A percentile compares a stretch with the other conserved stretches of the same genome.
These are phyloP conservation scores for Penicillium chermesinum DNA, from an alignment of 495 filamentous ascomycete species.

Conservation along the genomic window DNA sequence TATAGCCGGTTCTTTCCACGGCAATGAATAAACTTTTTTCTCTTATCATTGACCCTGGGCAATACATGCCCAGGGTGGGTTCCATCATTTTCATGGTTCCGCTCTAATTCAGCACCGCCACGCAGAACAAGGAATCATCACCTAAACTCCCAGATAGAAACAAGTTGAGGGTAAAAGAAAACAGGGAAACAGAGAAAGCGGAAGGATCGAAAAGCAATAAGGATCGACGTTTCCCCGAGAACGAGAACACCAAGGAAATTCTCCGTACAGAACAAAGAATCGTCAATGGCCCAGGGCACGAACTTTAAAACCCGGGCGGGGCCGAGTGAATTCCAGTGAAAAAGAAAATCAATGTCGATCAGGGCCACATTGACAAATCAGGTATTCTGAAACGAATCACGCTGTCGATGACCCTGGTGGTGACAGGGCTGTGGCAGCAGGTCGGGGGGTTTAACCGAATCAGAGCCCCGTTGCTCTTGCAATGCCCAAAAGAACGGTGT, in stretches of 20 bases:
- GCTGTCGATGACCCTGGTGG: no score
- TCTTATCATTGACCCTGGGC: no score
- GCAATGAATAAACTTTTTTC: no score
- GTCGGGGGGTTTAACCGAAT: constrained; percentile 19
- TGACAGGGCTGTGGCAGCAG: constrained; percentile 2
- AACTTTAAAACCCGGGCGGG: constrained; percentile 15
- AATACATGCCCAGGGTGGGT: no score
- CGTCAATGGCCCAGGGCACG: neutral
- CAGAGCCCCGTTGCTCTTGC: constrained; percentile 15
- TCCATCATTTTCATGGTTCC: no score
- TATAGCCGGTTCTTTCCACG: no score
- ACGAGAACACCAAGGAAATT: neutral
- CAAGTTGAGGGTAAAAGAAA: no score
- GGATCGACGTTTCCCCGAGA: no score
- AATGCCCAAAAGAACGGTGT: neutral
- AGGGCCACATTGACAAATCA: constrained; percentile 9
- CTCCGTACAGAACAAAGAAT: neutral
- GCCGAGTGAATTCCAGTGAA: neutral
- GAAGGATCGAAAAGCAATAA: neutral
- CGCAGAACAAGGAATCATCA: no score
- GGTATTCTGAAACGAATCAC: no score
- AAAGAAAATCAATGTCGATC: constrained; percentile 17
- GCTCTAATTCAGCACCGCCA: no score
- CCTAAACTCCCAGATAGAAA: no score
- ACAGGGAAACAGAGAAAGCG: neutral